Evolutionary conservation across 345 rosid species (phyloP).

Genomic region (Syzygium aqueum): DNA sequence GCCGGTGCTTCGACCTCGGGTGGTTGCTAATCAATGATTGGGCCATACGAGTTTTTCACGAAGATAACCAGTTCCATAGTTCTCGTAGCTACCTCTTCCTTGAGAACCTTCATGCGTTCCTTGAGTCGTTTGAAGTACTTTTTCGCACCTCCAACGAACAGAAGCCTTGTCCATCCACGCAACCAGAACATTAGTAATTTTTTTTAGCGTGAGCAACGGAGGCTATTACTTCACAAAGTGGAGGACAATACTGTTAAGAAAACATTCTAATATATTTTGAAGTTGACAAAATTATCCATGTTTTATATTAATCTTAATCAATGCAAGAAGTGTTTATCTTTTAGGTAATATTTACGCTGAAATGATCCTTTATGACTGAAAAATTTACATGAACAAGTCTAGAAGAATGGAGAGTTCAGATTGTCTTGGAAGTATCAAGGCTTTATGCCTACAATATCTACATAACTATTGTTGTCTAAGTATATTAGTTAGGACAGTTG

Average conservation of each 20-base stretch:
- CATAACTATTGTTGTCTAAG: neutral
- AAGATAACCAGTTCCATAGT: conserved; percentile 43
- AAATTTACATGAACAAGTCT: neutral
- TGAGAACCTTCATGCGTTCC: conserved; percentile 15
- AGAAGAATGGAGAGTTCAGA: neutral
- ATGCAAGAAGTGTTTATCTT: neutral
- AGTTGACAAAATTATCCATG: too few species aligned
- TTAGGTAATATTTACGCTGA: neutral
- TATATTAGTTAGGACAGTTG: neutral
- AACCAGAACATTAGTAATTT: neutral
- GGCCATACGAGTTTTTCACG: conserved; percentile 12
- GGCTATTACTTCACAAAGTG: neutral
- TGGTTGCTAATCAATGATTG: conserved; percentile 16
- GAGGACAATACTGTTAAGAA: neutral
- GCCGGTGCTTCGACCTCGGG: conserved; percentile 64
- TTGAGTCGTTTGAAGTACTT: conserved; percentile 63
- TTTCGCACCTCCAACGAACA: conserved; percentile 50
- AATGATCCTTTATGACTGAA: neutral
- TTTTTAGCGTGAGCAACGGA: neutral
- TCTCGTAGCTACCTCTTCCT: neutral
- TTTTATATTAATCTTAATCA: too few species aligned
- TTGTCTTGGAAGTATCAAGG: neutral
- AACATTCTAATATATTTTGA: too few species aligned
- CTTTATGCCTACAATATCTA: neutral
- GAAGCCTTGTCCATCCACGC: neutral